phyloP scores from a whole-genome alignment of 768 basidiomycete genomes.

The Trametes coccinea region DNA sequence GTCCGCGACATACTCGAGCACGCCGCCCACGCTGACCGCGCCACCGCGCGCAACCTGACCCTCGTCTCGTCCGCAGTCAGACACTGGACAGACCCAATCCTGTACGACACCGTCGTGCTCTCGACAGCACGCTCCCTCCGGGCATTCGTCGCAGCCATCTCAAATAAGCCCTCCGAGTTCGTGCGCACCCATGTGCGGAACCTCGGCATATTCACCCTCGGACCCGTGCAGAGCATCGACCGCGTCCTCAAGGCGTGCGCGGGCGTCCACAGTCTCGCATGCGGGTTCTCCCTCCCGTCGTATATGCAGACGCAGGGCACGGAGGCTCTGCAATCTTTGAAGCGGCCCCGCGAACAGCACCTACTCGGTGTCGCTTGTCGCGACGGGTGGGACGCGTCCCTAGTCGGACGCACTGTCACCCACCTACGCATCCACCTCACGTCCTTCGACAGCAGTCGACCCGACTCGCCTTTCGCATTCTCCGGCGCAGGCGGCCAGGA shows the following conservation, averaged over 20 bases:
- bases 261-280: slow-evolving; percentile 37
- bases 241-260: slow-evolving; percentile 34
- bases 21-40: slow-evolving; percentile 32
- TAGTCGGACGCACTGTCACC: slow-evolving; percentile 34
- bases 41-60: slow-evolving; percentile 35
- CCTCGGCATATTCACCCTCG: slow-evolving; percentile 39
- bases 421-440: slow-evolving; percentile 38
- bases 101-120: slow-evolving; percentile 41
- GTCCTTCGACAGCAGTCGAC: slow-evolving; percentile 19
- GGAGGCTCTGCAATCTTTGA: slow-evolving; percentile 22
- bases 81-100: slow-evolving; percentile 36
- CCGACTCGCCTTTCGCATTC: slow-evolving; percentile 21
- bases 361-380: slow-evolving; percentile 37
- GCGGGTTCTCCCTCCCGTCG: slow-evolving; percentile 36
- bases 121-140: slow-evolving; percentile 33
- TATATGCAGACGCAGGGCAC: slow-evolving; percentile 26
- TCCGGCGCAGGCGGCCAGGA: slow-evolving; percentile 4
- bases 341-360: slow-evolving; percentile 34
- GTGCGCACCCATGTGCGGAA: slow-evolving; percentile 31
- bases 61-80: slow-evolving; percentile 39
- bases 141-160: slow-evolving; percentile 33
- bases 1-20: slow-evolving; percentile 38
- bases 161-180: slow-evolving; percentile 30
- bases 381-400: slow-evolving; percentile 37
- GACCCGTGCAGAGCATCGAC: slow-evolving; percentile 36